Conservation (phyloP, 805 yeast genomes). For the Teunomyces atbi region DNA sequence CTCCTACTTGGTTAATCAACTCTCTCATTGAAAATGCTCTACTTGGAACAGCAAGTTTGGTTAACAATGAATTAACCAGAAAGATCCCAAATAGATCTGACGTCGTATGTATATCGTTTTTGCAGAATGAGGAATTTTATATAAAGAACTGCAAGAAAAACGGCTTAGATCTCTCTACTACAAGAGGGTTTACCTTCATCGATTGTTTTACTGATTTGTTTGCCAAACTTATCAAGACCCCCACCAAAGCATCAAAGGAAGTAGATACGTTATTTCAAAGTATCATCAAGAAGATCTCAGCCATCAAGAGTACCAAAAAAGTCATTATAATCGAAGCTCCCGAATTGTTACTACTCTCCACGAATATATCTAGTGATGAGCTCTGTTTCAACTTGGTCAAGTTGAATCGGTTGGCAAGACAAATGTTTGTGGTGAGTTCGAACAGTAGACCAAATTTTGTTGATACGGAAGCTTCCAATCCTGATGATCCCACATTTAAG, state of each 20-base stretch:
- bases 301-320: conserved; percentile 10
- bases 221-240: conserved; percentile 24
- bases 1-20: conserved; percentile 62
- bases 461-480: conserved; percentile 20
- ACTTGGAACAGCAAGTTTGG: conserved; percentile 46
- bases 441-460: conserved; percentile 38
- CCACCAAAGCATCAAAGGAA: conserved; percentile 15
- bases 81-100: conserved; percentile 22
- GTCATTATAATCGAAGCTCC: conserved; percentile 46
- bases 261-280: conserved; percentile 17
- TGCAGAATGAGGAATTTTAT: conserved; percentile 31
- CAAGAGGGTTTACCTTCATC: conserved; percentile 31
- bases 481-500: conserved; percentile 37
- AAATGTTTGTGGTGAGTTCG: conserved; percentile 36
- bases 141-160: conserved; percentile 36
- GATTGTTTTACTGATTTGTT: conserved; percentile 51
- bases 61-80: conserved; percentile 26
- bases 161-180: conserved; percentile 31
- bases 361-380: conserved; percentile 33
- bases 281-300: conserved; percentile 12
- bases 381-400: conserved; percentile 31
- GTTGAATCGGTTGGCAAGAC: conserved; percentile 30
- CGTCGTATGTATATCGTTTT: conserved; percentile 37
- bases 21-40: conserved; percentile 53
- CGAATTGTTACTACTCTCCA: conserved; percentile 46